Base-by-base conservation (phyloP, 2,329 filamentous ascomycete genomes). In the Colletotrichum tabaci region DNA sequence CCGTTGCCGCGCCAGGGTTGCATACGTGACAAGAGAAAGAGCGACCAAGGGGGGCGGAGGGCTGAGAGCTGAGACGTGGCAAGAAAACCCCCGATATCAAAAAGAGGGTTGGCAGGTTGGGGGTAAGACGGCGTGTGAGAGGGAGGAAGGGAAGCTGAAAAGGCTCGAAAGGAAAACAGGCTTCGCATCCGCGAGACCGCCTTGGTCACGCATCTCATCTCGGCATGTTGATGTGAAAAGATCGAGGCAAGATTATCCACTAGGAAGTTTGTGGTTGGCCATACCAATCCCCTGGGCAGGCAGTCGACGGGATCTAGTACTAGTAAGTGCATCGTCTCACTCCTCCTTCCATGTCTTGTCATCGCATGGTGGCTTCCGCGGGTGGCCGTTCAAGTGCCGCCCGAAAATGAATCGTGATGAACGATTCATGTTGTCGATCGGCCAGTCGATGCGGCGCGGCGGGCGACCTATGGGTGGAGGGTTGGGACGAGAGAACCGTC, bases 1-100 rank as follows among this genome's bases (percentile, higher is more conserved):
- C 65, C 58, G 23, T 12, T 68, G 42, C 65, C 52, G 58, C 52
- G 64, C 52, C 68, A 68, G 68, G 64, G 68, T 67, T 15, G 68
- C 68, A 71, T 30, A 62, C 52, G 44, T 63, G 58, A 63, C 52
- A 55, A 35, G 30, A 60, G 52, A 58, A 58, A 63, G 68, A 57
- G 38, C 16, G 64, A 40, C 58, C 26, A 46, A 42, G 63, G 38
- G 23, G 13, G 55, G 38, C 12, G 49, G 46, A 26, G 64, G 50
- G 23, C 40, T 38, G 44, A 60, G 64, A 58, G 35, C 58, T 63
- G 57, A 69, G 61, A 60, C 47, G 23, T 61, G n/a, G 53, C 53
- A 8, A 35, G 18, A 23, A 46, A 61, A 23, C 16, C 23, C 35
- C 63, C 67, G 55, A 66, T 55, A 55, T 66, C n/a, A 53, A 35